Evolutionary conservation across 1,284 basidiomycete species (phyloP).

Genomic region (Quambalaria eucalypti): DNA sequence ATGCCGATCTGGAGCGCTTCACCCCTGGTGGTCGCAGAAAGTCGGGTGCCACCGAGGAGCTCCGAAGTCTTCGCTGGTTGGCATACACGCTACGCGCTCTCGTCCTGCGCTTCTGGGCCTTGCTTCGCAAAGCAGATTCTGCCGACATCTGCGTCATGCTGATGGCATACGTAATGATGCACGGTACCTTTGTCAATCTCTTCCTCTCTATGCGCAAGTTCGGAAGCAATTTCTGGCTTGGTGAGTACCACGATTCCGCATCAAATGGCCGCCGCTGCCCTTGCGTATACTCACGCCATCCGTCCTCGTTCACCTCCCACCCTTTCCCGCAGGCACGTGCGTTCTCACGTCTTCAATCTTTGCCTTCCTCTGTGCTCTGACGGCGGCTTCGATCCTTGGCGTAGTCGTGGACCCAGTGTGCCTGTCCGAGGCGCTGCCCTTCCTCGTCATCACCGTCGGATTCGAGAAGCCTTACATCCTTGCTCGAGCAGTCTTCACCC

Average conservation of each 20-base stretch:
- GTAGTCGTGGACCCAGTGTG: conserved; percentile 87
- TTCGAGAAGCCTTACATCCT: conserved; percentile 95
- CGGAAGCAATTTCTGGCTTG: conserved; percentile 43
- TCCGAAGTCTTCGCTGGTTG: conserved; percentile 33
- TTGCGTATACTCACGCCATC: not conserved
- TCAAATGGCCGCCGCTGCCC: not conserved
- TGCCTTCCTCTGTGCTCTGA: conserved; percentile 76
- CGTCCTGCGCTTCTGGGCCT: conserved; percentile 41
- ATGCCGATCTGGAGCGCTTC: not conserved
- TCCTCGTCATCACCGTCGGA: conserved; percentile 92
- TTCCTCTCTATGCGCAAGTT: conserved; percentile 46
- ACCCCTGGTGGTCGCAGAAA: not conserved
- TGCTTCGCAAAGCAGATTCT: conserved; percentile 61
- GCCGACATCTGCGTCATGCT: conserved; percentile 91
- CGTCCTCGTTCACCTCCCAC: not conserved
- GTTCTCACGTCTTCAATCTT: conserved; percentile 77
- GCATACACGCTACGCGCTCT: conserved; percentile 37
- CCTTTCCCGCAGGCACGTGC: conserved; percentile 55
- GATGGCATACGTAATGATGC: conserved; percentile 93
- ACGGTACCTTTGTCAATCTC: conserved; percentile 75
- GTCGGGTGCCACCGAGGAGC: conserved; percentile 21
- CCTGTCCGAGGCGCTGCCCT: conserved; percentile 87
- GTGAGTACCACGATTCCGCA: not conserved
- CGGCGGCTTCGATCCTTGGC: conserved; percentile 69
- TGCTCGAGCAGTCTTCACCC: conserved; percentile 78